Base-by-base conservation (phyloP, 495 filamentous ascomycete genomes). In the Penicillium mononematosum region DNA sequence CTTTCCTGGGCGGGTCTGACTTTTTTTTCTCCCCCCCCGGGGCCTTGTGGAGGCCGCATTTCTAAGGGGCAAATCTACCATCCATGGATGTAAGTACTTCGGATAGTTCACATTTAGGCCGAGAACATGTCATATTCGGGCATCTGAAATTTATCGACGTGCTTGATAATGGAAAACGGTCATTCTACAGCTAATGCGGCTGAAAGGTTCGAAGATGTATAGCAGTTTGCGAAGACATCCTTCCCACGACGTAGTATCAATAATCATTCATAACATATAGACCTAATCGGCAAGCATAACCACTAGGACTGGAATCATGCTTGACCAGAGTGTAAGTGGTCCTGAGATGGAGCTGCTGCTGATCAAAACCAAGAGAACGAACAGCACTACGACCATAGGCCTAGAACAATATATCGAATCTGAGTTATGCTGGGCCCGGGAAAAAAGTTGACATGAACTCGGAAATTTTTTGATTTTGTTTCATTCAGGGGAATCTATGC, bases 401-500 rank as follows among this genome's bases (percentile, higher is more conserved):
- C 41, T 36, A 45, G 52, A 32, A 22, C 22, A 22, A 5, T 29
- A 24, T 32, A 45, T 34, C 19, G 22, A 38, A 55, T 36, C 36
- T 31, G 10, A 12, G 24, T 4, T 38, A 47, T 14, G 12, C 24
- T 29, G 36, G 19, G 14, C 19, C 19, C 43, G 12, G 43, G 44
- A 47, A 55, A 55, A 24, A 29, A 36, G 16, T 45, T 46, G 44
- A 36, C 32, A 59, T 66, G 70, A 70, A 78, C 58, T 71, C 60
- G 63, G 72, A 70, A 65, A 71, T 66, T 72, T 72, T 74, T 73
- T 75, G 66, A 72, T 72, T 70, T 77, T 75, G 69, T 73, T 72
- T 78, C 75, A 78, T 78, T 78, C 71, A 74, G 73, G 74, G 73
- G 72, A 77, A 76, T 77, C 72, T 78, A 78, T 78, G 73, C 75